Conservation (phyloP, 2,329 filamentous ascomycete species). For the Elsinoe batatas region DNA sequence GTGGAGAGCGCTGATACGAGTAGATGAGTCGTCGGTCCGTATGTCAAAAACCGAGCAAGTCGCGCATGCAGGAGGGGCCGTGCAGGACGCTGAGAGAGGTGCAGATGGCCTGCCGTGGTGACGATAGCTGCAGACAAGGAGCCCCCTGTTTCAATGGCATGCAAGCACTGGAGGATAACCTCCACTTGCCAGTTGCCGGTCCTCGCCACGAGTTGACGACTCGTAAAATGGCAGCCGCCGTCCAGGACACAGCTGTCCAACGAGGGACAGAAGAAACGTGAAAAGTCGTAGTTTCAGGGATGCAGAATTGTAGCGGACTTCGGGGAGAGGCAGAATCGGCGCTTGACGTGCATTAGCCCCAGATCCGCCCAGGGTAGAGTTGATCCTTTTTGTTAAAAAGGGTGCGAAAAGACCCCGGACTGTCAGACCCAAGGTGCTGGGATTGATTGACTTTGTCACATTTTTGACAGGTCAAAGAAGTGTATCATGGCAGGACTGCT, state of each 20-base stretch:
- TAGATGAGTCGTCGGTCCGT: conserved; percentile 8
- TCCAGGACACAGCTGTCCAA: background rate
- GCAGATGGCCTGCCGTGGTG: background rate
- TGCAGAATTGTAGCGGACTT: background rate
- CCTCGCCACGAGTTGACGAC: background rate
- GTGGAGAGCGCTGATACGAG: background rate
- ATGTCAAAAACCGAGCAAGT: background rate
- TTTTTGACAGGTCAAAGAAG: background rate
- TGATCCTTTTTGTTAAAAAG: conserved; percentile 1
- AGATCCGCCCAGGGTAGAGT: conserved; percentile 6
- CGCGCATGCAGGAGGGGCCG: background rate
- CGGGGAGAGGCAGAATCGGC: background rate
- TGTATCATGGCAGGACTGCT: background rate
- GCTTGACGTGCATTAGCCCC: conserved; percentile 12
- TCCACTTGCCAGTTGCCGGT: background rate
- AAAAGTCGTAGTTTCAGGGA: conserved; percentile 4
- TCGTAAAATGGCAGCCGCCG: background rate
- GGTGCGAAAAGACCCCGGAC: background rate
- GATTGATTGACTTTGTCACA: background rate
- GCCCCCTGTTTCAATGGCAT: conserved; percentile 3
- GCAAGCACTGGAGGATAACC: conserved; percentile 1
- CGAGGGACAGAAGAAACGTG: background rate
- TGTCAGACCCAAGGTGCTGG: background rate
- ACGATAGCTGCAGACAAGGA: background rate
- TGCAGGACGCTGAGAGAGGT: conserved; percentile 9